Evolutionary conservation across 2,329 filamentous ascomycete genomes (phyloP).

Genomic region (Byssochlamys sp.): DNA sequence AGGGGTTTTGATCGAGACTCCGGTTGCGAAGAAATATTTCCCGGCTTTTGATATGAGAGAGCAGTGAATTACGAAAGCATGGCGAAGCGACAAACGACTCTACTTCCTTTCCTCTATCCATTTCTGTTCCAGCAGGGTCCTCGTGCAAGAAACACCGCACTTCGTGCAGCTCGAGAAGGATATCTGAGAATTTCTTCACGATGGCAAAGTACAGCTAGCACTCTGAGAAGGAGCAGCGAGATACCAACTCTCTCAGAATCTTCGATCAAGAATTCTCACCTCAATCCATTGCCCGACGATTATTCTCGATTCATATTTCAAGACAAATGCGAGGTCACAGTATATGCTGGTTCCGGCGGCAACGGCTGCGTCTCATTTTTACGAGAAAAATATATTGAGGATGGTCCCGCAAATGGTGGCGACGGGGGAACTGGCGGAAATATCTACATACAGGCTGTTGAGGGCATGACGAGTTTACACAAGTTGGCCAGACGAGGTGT

Average conservation of each 20-base stretch:
- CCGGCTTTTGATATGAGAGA: neutral
- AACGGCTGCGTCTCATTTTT: slow-evolving; percentile 91
- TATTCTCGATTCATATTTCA: slow-evolving; percentile 76
- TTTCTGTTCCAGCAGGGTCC: slow-evolving; percentile 13
- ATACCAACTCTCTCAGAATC: slow-evolving; percentile 9
- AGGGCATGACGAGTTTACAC: slow-evolving; percentile 83
- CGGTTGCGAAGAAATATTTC: neutral
- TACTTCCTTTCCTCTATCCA: slow-evolving; percentile 28
- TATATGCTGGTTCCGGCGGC: slow-evolving; percentile 73
- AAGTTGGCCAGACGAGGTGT: slow-evolving; percentile 73
- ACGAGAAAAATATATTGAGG: slow-evolving; percentile 76
- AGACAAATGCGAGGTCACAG: slow-evolving; percentile 68
- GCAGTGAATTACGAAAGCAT: slow-evolving; percentile 3
- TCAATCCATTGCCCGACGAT: slow-evolving; percentile 75
- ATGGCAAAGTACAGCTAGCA: slow-evolving; percentile 15
- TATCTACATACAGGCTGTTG: slow-evolving; percentile 86
- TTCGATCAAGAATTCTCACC: slow-evolving; percentile 40
- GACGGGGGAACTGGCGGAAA: slow-evolving; percentile 87
- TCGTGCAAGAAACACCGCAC: slow-evolving; percentile 7
- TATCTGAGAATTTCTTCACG: slow-evolving; percentile 6
- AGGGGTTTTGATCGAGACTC: neutral
- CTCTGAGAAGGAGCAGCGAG: slow-evolving; percentile 4
- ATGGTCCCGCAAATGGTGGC: slow-evolving; percentile 87
- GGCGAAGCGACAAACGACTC: slow-evolving; percentile 9
- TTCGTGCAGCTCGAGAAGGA: slow-evolving; percentile 3